Evolutionary conservation across 1,284 basidiomycete species (phyloP).

Genomic region (Cutaneotrichosporon cutaneum): DNA sequence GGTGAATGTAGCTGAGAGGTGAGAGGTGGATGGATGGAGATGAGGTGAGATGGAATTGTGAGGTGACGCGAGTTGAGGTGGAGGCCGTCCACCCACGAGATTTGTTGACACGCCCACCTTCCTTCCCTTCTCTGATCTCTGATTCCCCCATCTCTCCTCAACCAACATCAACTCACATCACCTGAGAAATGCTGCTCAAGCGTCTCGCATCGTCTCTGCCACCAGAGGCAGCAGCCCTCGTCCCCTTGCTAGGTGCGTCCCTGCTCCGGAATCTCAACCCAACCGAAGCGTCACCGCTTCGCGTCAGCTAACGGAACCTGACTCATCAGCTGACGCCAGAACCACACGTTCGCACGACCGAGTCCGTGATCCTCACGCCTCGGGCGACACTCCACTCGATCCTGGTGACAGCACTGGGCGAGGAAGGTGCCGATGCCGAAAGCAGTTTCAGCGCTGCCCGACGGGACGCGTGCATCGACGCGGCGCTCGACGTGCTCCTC

Average conservation of each 20-base stretch:
- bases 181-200: conserved; percentile 42
- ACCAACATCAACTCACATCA: neutral
- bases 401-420: conserved; percentile 7
- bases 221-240: conserved; percentile 24
- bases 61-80: conserved; percentile 4
- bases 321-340: conserved; percentile 17
- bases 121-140: neutral
- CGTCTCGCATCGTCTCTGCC: conserved; percentile 32
- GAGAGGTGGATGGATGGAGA: neutral
- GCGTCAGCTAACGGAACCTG: neutral
- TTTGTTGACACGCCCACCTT: conserved; percentile 4
- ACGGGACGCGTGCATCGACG: neutral
- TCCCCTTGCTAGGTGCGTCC: conserved; percentile 35
- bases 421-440: neutral
- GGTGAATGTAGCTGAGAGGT: neutral
- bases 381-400: conserved; percentile 20
- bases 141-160: neutral
- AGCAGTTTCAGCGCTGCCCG: neutral
- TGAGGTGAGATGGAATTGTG: neutral
- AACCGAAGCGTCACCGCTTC: no score
- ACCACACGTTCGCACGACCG: conserved; percentile 37
- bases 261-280: neutral
- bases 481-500: conserved; percentile 32
- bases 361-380: conserved; percentile 42
- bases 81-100: conserved; percentile 13